phyloP scores from a whole-genome alignment of 73 alveolate species.

The Symbiodinium pilosum region DNA sequence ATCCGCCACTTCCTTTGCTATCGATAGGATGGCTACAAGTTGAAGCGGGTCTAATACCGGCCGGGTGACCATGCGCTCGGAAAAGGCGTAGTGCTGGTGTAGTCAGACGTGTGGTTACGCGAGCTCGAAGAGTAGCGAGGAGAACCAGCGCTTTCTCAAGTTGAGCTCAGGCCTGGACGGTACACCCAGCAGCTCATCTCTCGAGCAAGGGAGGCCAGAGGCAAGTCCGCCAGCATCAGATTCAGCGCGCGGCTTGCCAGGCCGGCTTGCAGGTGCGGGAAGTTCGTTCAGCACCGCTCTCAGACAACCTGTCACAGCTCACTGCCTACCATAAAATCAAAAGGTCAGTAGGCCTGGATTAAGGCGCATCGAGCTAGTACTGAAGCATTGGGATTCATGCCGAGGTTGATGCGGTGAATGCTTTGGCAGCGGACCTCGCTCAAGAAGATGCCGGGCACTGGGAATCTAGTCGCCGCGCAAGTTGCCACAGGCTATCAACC shows the following conservation, averaged over 20 bases:
- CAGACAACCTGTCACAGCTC: background rate
- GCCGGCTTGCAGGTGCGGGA: conserved; percentile 36
- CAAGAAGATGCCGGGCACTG: background rate
- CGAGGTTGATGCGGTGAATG: conserved; percentile 65
- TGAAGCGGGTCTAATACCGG: too few relatives aligned
- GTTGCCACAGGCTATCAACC: background rate
- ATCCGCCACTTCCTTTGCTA: too few relatives aligned
- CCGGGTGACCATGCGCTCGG: too few relatives aligned
- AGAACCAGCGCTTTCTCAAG: too few relatives aligned
- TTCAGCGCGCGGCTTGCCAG: background rate
- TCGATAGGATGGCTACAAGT: too few relatives aligned
- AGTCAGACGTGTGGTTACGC: too few relatives aligned
- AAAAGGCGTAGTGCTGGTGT: too few relatives aligned
- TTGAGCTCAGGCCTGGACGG: conserved; percentile 87
- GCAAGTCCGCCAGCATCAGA: background rate
- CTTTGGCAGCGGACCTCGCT: conserved; percentile 20
- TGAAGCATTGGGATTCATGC: too few relatives aligned
- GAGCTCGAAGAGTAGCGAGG: too few relatives aligned
- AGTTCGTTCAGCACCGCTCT: conserved; percentile 24
- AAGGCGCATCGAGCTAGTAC: too few relatives aligned
- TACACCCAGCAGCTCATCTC: conserved; percentile 81
- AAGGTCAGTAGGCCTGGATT: too few relatives aligned
- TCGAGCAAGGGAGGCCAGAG: conserved; percentile 54
- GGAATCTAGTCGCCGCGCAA: background rate
- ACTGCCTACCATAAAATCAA: too few relatives aligned